A percentile compares a stretch with the other conserved stretches of the same genome.
phyloP scores from a whole-genome alignment of 2,329 filamentous ascomycete species.

The Fusarium metavorans region DNA sequence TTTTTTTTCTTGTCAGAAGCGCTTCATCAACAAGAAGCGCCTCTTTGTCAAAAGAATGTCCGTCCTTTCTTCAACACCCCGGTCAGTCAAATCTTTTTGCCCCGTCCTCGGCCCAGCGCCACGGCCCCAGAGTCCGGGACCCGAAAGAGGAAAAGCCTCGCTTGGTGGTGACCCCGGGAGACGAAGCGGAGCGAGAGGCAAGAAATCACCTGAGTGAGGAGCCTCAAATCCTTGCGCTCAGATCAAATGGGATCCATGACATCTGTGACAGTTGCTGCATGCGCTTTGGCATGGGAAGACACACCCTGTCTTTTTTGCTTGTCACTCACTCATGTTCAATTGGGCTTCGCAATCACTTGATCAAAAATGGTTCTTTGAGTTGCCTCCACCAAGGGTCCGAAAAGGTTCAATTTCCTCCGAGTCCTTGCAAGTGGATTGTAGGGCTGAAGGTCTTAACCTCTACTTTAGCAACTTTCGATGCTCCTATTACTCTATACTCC shows the following conservation, averaged over 20 bases:
- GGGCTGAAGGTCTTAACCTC: slow-evolving; percentile 25
- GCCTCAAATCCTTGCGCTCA: slow-evolving; percentile 23
- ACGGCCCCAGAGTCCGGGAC: slow-evolving; percentile 14
- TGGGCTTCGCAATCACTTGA: neutral
- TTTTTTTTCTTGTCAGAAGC: neutral
- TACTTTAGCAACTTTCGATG: neutral
- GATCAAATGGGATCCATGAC: neutral
- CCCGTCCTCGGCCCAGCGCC: slow-evolving; percentile 15
- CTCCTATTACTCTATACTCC: neutral
- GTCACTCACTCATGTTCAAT: neutral
- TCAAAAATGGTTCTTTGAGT: neutral
- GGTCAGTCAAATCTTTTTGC: slow-evolving; percentile 18
- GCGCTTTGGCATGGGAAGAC: neutral
- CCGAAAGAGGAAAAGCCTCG: slow-evolving; percentile 17
- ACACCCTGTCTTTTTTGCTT: neutral
- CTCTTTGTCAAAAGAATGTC: neutral
- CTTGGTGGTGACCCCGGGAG: slow-evolving; percentile 7
- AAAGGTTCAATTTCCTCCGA: neutral
- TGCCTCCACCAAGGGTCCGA: neutral
- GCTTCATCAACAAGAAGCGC: neutral
- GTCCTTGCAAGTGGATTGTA: slow-evolving; percentile 23
- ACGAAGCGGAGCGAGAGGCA: slow-evolving; percentile 1
- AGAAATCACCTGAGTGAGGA: slow-evolving; percentile 29
- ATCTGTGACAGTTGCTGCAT: slow-evolving; percentile 4
- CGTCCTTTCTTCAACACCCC: slow-evolving; percentile 18